These are phyloP conservation scores for Calonectria montana DNA, from an alignment of 2,329 filamentous ascomycete species.

Conservation along the genomic window DNA sequence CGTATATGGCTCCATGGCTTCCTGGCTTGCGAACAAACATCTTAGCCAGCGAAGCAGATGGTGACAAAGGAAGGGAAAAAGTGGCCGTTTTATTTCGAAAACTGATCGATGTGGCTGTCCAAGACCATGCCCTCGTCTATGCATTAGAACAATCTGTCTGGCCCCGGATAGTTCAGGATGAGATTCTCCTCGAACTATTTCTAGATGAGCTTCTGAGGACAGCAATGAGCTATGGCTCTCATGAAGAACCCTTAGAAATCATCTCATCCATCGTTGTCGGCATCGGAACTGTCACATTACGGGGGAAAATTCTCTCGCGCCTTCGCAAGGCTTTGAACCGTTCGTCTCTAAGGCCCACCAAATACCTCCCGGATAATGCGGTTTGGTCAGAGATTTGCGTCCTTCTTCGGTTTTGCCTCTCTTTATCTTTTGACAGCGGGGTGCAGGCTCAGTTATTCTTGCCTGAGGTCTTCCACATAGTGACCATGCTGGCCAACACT, in stretches of 20 bases:
- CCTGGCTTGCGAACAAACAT: conserved; percentile 70
- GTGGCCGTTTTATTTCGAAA: conserved; percentile 73
- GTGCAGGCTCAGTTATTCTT: conserved; percentile 76
- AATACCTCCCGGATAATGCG: conserved; percentile 72
- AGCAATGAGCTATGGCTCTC: conserved; percentile 66
- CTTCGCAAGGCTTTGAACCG: conserved; percentile 75
- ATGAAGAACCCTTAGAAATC: conserved; percentile 69
- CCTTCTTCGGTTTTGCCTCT: conserved; percentile 73
- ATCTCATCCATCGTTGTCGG: conserved; percentile 72
- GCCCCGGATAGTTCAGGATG: conserved; percentile 73
- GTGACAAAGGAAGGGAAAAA: conserved; percentile 75
- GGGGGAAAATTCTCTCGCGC: conserved; percentile 73
- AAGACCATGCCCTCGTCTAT: conserved; percentile 69
- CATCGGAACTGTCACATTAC: conserved; percentile 73
- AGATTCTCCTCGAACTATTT: conserved; percentile 74
- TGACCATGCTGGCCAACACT: conserved; percentile 77
- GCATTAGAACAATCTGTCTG: conserved; percentile 74
- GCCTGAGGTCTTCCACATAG: conserved; percentile 76
- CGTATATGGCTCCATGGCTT: conserved; percentile 79
- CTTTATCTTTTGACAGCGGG: conserved; percentile 75
- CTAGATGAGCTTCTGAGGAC: conserved; percentile 74
- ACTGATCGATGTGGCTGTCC: conserved; percentile 72
- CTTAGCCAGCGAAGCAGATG: conserved; percentile 68
- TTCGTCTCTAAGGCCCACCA: conserved; percentile 74
- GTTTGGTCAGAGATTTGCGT: conserved; percentile 79